These are phyloP conservation scores for Rubus parviflorus DNA, from an alignment of 306 rosid genomes.

Conservation along the genomic window DNA sequence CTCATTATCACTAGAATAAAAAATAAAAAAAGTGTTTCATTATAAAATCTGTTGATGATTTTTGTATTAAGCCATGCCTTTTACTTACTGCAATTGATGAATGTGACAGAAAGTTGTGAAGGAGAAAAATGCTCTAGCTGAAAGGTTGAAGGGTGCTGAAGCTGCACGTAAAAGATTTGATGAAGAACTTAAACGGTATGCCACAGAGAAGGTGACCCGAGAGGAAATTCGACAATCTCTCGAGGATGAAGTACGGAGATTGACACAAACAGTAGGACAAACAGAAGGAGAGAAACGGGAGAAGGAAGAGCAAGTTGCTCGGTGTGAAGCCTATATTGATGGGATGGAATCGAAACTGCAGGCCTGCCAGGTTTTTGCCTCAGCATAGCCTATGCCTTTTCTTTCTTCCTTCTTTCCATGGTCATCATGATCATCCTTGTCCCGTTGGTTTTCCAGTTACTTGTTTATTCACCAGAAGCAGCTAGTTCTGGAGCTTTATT, in stretches of 20 bases:
- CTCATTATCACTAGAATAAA: background rate
- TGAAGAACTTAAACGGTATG: conserved; percentile 86
- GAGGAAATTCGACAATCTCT: conserved; percentile 95
- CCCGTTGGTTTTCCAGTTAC: background rate
- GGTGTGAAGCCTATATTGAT: conserved; percentile 95
- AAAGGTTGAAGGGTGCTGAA: conserved; percentile 93
- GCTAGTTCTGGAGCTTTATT: conserved; percentile 14
- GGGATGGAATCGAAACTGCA: conserved; percentile 98
- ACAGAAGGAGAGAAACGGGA: conserved; percentile 94
- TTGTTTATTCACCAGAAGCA: conserved; percentile 10
- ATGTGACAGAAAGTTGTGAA: conserved; percentile 78
- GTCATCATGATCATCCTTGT: background rate
- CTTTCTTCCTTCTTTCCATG: conserved; percentile 3
- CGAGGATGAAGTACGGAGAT: conserved; percentile 86
- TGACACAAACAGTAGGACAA: conserved; percentile 96
- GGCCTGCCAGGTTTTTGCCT: conserved; percentile 81
- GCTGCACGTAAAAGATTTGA: conserved; percentile 96
- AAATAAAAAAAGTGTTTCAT: background rate
- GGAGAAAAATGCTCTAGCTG: conserved; percentile 95
- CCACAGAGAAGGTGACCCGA: conserved; percentile 87
- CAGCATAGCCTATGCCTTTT: conserved; percentile 12
- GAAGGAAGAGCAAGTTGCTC: conserved; percentile 94
- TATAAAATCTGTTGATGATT: background rate
- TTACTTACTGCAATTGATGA: conserved; percentile 26
- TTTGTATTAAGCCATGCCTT: background rate